Evolutionary conservation across 768 basidiomycete genomes (phyloP), one percentile per base, ranked within the genome.

Genomic region (Serendipita indica): DNA sequence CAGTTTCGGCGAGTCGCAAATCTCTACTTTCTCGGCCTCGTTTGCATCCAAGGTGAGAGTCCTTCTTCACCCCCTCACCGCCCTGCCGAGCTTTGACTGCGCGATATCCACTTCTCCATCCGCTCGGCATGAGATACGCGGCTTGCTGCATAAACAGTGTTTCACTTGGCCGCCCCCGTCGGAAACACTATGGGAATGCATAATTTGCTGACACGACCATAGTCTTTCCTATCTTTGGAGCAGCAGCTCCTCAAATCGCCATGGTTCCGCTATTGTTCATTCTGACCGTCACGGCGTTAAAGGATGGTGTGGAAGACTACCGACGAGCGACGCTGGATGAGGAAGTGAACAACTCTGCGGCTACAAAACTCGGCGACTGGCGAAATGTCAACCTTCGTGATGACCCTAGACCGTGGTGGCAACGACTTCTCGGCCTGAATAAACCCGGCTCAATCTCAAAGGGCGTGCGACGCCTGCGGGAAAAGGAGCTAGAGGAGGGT

Each of bases 231-330:
- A 72, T 96, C 32, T 98, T 98, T 67, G 94, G 90, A 52, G 89
- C 92, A 0, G 80, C 89, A 1, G 78, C 86, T 1, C 84, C 89
- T 1, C 77, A 84, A 41, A 80, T 89, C 60, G 81, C 90, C 2
- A 84, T 87, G 64, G 71, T 97, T 3, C 94, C 94, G 0, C 76
- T 97, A 4, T 72, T 86, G 35, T 89, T 93, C 71, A 94, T 98
- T 63, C 69, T 99, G 37, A 68, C 74, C 28, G 85, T 94, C 54
- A 97, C 94, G 14, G 93, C 86, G 2, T 79, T 96, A 74, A 99
- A 97, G 71, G 94, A 99, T 68, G 94, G 85, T 4, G 74, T 97
- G 33, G 94, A 98, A 72, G 94, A 99, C 71, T 93, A 89, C 68
- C 82, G 93, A n/a, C 83, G 94, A 56, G 86, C 85, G 7, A 65